phyloP scores from a whole-genome alignment of 140 eudicot species.

The Erigeron philadelphicus region DNA sequence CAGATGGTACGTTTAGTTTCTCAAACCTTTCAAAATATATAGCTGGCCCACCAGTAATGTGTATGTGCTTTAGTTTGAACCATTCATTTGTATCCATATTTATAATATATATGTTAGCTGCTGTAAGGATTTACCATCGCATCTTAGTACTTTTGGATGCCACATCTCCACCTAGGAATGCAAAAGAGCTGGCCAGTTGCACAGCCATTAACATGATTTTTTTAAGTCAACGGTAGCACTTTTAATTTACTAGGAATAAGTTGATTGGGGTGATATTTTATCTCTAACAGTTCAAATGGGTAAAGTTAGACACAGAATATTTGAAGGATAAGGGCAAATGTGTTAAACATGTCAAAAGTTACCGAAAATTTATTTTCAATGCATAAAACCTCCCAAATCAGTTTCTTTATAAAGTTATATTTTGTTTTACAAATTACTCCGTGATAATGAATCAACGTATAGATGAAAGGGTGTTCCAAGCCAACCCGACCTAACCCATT shows the following conservation, averaged over 20 bases:
- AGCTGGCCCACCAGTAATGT: neutral
- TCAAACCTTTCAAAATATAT: constrained; percentile 3
- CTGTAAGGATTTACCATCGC: neutral
- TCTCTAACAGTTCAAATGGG: neutral
- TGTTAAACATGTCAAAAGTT: neutral
- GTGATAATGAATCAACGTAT: neutral
- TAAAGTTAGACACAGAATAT: neutral
- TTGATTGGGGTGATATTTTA: neutral
- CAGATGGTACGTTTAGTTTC: constrained; percentile 45
- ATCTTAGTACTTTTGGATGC: neutral
- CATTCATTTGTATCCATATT: neutral
- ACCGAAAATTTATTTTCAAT: neutral
- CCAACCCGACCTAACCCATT: neutral
- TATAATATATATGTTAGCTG: neutral
- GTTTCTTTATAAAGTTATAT: too few relatives aligned
- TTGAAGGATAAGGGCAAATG: neutral
- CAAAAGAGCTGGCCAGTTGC: neutral
- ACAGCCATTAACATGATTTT: neutral
- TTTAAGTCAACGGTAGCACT: neutral
- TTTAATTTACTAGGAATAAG: neutral
- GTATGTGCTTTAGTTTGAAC: neutral
- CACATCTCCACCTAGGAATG: neutral
- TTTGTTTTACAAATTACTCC: too few relatives aligned
- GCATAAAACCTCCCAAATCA: too few relatives aligned
- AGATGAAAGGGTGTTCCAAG: neutral